These are phyloP conservation scores for Oemleria cerasiformis DNA, from an alignment of 306 rosid genomes.

Conservation along the genomic window DNA sequence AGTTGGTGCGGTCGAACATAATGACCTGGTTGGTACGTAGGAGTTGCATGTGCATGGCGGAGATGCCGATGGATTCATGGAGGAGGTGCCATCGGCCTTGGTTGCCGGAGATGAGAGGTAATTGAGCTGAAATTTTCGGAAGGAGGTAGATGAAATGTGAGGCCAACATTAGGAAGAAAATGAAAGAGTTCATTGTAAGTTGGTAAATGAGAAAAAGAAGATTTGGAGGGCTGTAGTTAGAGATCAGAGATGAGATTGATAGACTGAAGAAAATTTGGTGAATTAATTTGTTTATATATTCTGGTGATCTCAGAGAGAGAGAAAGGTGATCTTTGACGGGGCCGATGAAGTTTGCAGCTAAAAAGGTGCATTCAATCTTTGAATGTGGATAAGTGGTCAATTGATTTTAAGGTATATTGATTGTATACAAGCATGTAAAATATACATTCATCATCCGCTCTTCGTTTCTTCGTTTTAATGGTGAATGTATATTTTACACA, in stretches of 20 bases:
- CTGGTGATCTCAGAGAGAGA: constrained; percentile 22
- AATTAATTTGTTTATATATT: neutral
- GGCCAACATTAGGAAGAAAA: constrained; percentile 20
- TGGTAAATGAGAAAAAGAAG: neutral
- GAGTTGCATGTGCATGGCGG: constrained; percentile 92
- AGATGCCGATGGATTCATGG: constrained; percentile 60
- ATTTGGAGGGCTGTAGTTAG: constrained; percentile 35
- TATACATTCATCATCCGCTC: no score
- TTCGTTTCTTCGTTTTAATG: no score
- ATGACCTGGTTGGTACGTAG: constrained; percentile 50
- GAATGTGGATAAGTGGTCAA: neutral
- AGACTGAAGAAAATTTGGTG: no score
- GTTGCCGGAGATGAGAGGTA: constrained; percentile 4
- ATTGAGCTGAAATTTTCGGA: constrained; percentile 14
- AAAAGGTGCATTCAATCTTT: constrained; percentile 6
- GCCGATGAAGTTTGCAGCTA: neutral
- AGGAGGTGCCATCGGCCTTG: constrained; percentile 53
- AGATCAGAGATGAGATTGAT: no score
- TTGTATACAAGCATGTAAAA: no score
- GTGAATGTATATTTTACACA: no score
- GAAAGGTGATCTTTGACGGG: constrained; percentile 23
- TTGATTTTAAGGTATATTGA: neutral
- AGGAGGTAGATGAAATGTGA: neutral
- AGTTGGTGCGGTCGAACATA: constrained; percentile 65
- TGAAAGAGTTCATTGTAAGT: constrained; percentile 6